phyloP scores from a whole-genome alignment of 805 yeast species.

The Torulaspora microellipsoides region DNA sequence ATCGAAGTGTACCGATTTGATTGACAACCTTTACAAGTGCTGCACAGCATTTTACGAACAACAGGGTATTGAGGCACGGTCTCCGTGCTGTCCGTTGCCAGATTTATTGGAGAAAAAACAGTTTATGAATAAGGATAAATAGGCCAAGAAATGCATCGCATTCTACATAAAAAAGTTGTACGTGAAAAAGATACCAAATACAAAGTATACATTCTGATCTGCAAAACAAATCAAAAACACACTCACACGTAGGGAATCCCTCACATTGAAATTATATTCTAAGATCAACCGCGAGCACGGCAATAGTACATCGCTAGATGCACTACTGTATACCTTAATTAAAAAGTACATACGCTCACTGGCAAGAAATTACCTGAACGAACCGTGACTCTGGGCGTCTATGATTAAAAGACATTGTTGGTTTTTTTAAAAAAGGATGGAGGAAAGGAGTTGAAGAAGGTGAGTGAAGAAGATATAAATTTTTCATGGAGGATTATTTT shows the following conservation, averaged over 20 bases:
- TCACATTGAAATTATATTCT: slow-evolving; percentile 39
- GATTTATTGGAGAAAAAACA: slow-evolving; percentile 58
- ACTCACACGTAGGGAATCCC: slow-evolving; percentile 6
- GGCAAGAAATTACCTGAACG: slow-evolving; percentile 29
- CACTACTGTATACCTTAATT: background rate
- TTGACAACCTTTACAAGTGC: slow-evolving; percentile 70
- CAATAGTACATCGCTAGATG: slow-evolving; percentile 21
- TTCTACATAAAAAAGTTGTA: slow-evolving; percentile 2
- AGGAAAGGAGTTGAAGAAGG: background rate
- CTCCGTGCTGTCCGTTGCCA: slow-evolving; percentile 78
- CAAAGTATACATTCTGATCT: background rate
- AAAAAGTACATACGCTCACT: slow-evolving; percentile 29
- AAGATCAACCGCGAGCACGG: slow-evolving; percentile 95
- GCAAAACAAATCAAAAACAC: background rate
- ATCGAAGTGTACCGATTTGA: slow-evolving; percentile 61
- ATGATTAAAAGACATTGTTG: slow-evolving; percentile 41
- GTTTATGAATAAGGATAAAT: slow-evolving; percentile 34
- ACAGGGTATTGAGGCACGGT: slow-evolving; percentile 53
- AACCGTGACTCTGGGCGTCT: slow-evolving; percentile 77
- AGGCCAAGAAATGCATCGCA: background rate
- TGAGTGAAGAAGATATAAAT: no score
- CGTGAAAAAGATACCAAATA: slow-evolving; percentile 10
- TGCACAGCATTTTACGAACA: slow-evolving; percentile 61
- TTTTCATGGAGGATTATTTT: slow-evolving; percentile 10
- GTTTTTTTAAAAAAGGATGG: slow-evolving; percentile 17